Evolutionary conservation across 805 yeast genomes (phyloP), one percentile per base, ranked within the genome.

Genomic region (Clavispora carvajalis): DNA sequence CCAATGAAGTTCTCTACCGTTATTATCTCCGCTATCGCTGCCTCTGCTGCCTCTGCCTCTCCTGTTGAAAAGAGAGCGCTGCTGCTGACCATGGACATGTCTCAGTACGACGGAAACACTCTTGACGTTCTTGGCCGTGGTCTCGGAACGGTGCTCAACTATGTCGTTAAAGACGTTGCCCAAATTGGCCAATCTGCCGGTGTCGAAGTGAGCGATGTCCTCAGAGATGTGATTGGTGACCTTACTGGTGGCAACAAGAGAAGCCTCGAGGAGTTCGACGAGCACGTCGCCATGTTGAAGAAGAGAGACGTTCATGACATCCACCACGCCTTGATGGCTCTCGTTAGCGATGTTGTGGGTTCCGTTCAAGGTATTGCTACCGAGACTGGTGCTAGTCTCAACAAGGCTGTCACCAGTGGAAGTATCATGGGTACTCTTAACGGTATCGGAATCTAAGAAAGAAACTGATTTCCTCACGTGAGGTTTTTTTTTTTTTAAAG

Each of bases 1-100:
- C n/a, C n/a, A n/a, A 45, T 45, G 48, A 45, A 37, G 37, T 34
- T 45, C 31, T 31, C 40, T 23, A 22, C 36, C 24, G 18, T 37
- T 13, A n/a, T 40, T 24, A 15, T 44, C 19, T 22, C 37, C 22
- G 43, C 39, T 22, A 24, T 43, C 25, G 40, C 43, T 21, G 29
- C 48, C 19, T 5, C 35, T n/a, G 47, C 48, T 13, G 39, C 23
- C 15, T 7, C 42, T 22, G 47, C 48, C 25, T 21, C 44, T 13
- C 48, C 48, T 1, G 30, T 45, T 23, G 33, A 22, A 16, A 15
- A 7, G 15, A 19, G 22, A 18, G 34, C 31, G 12, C 19, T 9
- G 4, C 7, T n/a, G 6, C 4, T 5, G 8, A n/a, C 12, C 19
- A 12, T 19, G 5, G 16, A 15, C 31, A 15, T 28, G 31, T 3